Percentiles rank a stretch among this genome's conserved stretches.
Evolutionary conservation across 805 yeast species (phyloP).

Genomic region (Teunomyces tritomae): DNA sequence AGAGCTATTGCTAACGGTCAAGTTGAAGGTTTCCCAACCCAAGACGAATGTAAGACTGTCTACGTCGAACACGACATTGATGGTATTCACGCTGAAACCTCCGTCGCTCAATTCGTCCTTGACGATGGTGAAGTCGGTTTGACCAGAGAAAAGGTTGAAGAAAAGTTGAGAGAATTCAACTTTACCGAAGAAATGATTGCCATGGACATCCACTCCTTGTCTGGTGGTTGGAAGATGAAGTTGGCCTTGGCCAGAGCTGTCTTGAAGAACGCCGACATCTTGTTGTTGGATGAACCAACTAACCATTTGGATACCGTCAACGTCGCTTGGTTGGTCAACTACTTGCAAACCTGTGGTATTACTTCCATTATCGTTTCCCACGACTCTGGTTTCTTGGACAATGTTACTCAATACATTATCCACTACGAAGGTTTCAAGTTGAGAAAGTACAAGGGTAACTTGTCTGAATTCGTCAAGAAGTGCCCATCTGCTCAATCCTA

Average conservation of each 20-base stretch:
- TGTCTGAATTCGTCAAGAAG: conserved; percentile 96
- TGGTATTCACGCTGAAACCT: conserved; percentile 94
- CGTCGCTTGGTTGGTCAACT: conserved; percentile 99
- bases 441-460: conserved; percentile 99
- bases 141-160: conserved; percentile 66
- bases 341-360: conserved; percentile 97
- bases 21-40: conserved; percentile 99
- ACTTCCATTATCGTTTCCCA: conserved; percentile 98
- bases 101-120: conserved; percentile 88
- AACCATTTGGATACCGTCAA: conserved; percentile 99
- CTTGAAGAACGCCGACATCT: conserved; percentile 95
- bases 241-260: conserved; percentile 99
- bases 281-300: conserved; percentile 98
- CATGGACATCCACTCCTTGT: conserved; percentile 93
- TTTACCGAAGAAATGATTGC: conserved; percentile 91
- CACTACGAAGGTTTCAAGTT: conserved; percentile 99
- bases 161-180: conserved; percentile 83
- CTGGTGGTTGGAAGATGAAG: conserved; percentile 99
- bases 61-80: conserved; percentile 99
- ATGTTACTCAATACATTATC: conserved; percentile 95
- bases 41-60: conserved; percentile 98
- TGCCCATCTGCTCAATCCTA: conserved; percentile 98
- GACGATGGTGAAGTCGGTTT: conserved; percentile 76
- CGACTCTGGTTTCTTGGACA: conserved; percentile 99
- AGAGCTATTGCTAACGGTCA: conserved; percentile 96